A percentile compares a stretch with the other conserved stretches of the same genome.
Evolutionary conservation across 2,329 filamentous ascomycete species (phyloP).

Genomic region (Ophiostoma ips): DNA sequence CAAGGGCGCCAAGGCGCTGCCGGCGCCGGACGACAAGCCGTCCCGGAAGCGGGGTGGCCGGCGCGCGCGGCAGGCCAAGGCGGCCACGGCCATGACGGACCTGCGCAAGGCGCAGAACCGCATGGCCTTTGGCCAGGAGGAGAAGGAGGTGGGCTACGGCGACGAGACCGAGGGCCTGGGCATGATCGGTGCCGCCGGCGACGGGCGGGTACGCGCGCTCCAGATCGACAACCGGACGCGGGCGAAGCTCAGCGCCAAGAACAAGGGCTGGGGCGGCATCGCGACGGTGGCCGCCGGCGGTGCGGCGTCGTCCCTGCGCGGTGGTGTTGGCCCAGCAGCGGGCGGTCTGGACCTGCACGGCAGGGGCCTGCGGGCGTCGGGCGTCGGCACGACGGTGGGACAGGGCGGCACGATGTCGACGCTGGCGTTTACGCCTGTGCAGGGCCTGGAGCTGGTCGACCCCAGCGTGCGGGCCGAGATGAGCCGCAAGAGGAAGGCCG

Average conservation of each 20-base stretch:
- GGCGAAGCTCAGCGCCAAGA: conserved; percentile 87
- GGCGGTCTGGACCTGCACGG: conserved; percentile 57
- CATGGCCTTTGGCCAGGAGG: conserved; percentile 90
- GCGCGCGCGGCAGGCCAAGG: conserved; percentile 85
- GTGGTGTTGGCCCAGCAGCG: conserved; percentile 55
- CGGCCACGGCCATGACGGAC: conserved; percentile 93
- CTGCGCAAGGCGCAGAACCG: conserved; percentile 91
- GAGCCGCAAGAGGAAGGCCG: conserved; percentile 79
- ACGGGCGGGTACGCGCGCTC: conserved; percentile 73
- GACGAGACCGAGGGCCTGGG: conserved; percentile 79
- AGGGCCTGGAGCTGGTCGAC: conserved; percentile 88
- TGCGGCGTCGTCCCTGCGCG: conserved; percentile 65
- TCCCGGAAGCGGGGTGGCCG: conserved; percentile 83
- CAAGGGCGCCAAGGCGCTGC: conserved; percentile 73
- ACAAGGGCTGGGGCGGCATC: conserved; percentile 75
- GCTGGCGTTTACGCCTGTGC: conserved; percentile 85
- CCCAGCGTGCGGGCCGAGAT: conserved; percentile 82
- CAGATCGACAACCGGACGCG: conserved; percentile 89
- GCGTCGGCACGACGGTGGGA: conserved; percentile 60
- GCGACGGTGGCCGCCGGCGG: conserved; percentile 40
- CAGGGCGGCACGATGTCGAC: conserved; percentile 67
- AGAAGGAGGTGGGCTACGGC: conserved; percentile 84
- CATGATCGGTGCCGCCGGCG: conserved; percentile 84
- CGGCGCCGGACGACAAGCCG: conserved; percentile 90
- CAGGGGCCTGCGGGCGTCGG: conserved; percentile 66